These are phyloP conservation scores for Mallotus nudiflorus DNA, from an alignment of 345 rosid species.

Conservation along the genomic window DNA sequence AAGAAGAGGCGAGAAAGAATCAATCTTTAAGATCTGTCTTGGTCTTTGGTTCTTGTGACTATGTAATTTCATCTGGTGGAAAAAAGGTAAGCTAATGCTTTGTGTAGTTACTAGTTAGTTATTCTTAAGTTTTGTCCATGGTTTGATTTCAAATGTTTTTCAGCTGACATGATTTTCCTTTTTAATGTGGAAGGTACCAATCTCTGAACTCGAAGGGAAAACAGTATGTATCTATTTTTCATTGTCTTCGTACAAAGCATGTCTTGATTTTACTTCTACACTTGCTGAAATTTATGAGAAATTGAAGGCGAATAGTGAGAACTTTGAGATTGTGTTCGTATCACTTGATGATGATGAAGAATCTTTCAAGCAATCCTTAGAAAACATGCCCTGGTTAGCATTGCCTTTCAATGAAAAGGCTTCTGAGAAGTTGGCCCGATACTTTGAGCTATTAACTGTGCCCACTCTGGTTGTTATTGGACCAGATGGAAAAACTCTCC, in stretches of 20 bases:
- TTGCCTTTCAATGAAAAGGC: slow-evolving; percentile 38
- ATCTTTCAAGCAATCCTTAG: slow-evolving; percentile 24
- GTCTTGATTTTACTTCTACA: slow-evolving; percentile 28
- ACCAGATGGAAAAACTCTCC: slow-evolving; percentile 37
- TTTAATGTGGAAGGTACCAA: slow-evolving; percentile 26
- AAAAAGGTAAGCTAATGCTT: slow-evolving; percentile 39
- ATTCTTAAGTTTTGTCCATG: not conserved
- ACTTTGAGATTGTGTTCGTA: slow-evolving; percentile 37
- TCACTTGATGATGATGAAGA: slow-evolving; percentile 34
- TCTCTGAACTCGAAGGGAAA: slow-evolving; percentile 45
- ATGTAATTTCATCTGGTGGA: slow-evolving; percentile 52
- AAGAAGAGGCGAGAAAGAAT: slow-evolving; percentile 52
- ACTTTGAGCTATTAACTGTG: slow-evolving; percentile 33
- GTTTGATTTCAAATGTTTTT: not conserved
- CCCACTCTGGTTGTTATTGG: slow-evolving; percentile 45
- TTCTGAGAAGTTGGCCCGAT: slow-evolving; percentile 25
- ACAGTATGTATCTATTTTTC: slow-evolving; percentile 34
- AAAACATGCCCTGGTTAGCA: slow-evolving; percentile 38
- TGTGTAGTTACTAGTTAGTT: not conserved
- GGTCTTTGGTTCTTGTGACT: slow-evolving; percentile 53
- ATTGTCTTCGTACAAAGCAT: slow-evolving; percentile 18
- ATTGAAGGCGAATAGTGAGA: slow-evolving; percentile 34
- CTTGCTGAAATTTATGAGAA: slow-evolving; percentile 30
- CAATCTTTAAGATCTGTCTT: slow-evolving; percentile 62
- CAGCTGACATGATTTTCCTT: not conserved